Evolutionary conservation across 73 alveolate genomes (phyloP).

Genomic region (Tetrahymena thermophila): DNA sequence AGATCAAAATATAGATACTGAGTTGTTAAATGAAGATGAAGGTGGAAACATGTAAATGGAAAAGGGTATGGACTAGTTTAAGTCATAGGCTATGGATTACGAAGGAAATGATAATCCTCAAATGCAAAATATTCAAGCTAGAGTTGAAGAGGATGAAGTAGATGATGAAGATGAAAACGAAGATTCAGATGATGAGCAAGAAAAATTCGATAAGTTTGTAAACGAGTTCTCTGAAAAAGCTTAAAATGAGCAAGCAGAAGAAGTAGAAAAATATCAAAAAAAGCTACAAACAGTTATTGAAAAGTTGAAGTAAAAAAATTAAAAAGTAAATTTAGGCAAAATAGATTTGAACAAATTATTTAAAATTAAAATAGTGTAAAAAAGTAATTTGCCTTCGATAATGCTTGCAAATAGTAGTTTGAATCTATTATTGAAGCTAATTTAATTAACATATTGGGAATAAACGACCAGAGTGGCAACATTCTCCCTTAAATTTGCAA

Average conservation of each 20-base stretch:
- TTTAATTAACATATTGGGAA: not conserved
- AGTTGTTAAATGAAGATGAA: not conserved
- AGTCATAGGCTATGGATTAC: not conserved
- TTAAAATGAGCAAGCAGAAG: not conserved
- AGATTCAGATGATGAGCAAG: not conserved
- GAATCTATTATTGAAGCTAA: not conserved
- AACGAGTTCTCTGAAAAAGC: not conserved
- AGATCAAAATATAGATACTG: not conserved
- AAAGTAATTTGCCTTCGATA: not conserved
- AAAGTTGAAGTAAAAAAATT: not conserved
- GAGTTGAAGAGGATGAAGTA: not conserved
- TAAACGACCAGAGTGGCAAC: not conserved
- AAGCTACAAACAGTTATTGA: not conserved
- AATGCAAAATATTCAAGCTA: not conserved
- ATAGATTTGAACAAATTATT: not conserved
- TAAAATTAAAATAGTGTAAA: not conserved
- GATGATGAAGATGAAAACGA: not conserved
- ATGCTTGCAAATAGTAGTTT: not conserved
- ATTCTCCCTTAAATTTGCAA: not conserved
- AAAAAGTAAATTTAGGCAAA: not conserved
- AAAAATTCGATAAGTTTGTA: not conserved
- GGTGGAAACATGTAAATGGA: not conserved
- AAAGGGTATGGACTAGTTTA: not conserved
- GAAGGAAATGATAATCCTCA: not conserved
- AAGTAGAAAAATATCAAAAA: not conserved